phyloP scores from a whole-genome alignment of 805 yeast species.

The Starmerella etchellsii region DNA sequence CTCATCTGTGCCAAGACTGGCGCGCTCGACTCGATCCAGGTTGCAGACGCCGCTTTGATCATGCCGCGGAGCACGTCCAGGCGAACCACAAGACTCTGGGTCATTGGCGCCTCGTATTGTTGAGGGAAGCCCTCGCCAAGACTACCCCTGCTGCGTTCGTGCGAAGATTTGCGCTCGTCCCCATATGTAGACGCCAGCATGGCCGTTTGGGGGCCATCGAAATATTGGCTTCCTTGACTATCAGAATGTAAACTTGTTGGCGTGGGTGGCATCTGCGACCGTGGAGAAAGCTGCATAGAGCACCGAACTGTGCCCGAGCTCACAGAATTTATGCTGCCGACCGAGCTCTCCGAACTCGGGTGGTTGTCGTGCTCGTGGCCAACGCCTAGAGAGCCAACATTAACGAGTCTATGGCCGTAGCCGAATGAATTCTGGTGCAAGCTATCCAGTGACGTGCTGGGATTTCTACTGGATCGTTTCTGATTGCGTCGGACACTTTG shows the following conservation, averaged over 20 bases:
- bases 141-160: neutral
- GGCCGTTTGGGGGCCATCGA: neutral
- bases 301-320: neutral
- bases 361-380: neutral
- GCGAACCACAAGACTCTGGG: slow-evolving; percentile 10
- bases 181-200: neutral
- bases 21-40: slow-evolving; percentile 10
- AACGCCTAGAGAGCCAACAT: neutral
- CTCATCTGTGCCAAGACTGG: slow-evolving; percentile 6
- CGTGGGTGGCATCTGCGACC: neutral
- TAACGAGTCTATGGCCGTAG: neutral
- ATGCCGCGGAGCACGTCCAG: slow-evolving; percentile 13
- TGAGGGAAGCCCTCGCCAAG: neutral
- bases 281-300: neutral
- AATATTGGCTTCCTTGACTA: neutral
- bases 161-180: too few relatives aligned
- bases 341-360: neutral
- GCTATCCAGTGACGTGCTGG: neutral
- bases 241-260: neutral
- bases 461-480: slow-evolving; percentile 17
- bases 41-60: slow-evolving; percentile 10
- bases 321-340: neutral
- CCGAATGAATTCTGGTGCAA: too few relatives aligned
- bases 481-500: slow-evolving; percentile 86
- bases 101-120: slow-evolving; percentile 6